Base-by-base conservation (phyloP, 129 eudicot species). In the Scalesia atractyloides region DNA sequence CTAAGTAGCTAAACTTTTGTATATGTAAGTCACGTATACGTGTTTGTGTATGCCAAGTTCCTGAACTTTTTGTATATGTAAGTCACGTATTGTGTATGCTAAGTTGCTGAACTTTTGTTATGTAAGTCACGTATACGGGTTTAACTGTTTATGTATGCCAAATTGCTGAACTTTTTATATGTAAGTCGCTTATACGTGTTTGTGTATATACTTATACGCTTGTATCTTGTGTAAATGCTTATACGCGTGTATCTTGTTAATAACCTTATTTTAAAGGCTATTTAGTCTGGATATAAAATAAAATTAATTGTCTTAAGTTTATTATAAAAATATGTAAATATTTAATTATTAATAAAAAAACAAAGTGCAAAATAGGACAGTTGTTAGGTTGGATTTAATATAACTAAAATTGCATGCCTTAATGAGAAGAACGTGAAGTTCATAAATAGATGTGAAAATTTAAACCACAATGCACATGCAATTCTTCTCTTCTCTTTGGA, bases 381-480 rank as follows among this genome's bases (percentile, higher is more conserved):
- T 78, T 78, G 82, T 78, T 78, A 72, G 73, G 73, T 71, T 78
- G 66, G 82, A 64, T 71, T 57, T 79, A 79, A 79, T 79, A 73
- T 73, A 65, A 9, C 79, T 68, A 69, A 0, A 73, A 68, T 68
- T 68, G 72, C 76, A 68, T 80, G 80, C 76, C 65, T 80, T 65
- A 81, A 81, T 75, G 84, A 57, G 80, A 64, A 56, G 77, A 81
- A 81, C 81, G 84, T 81, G 84, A 70, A 70, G 67, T 75, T 75
- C 84, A 69, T 81, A 81, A 81, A 81, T 81, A 69, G 81, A 54
- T 81, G 73, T 52, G 84, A 69, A 76, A 75, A 53, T 43, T 75
- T 52, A 75, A 75, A 75, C 77, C 69, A 48, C 77, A 78, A 71
- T 75, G 84, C 84, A 81, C 84, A 81, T 81, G 84, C 81, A 75